phyloP scores from a whole-genome alignment of 305 asterid genomes.

The Fraxinus xanthoxyloides region DNA sequence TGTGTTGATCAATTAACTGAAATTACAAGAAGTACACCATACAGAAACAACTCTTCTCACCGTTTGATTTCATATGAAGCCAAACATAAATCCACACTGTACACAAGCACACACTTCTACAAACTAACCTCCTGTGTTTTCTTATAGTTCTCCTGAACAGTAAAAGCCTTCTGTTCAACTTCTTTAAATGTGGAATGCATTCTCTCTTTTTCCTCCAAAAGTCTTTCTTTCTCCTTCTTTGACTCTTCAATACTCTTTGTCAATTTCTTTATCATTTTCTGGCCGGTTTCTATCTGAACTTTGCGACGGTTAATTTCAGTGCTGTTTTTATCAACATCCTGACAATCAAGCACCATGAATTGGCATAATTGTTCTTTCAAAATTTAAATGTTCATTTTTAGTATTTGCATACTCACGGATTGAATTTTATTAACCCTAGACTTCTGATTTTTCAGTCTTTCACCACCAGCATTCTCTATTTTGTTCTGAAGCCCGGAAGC shows the following conservation, averaged over 20 bases:
- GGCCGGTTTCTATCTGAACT: conserved; percentile 82
- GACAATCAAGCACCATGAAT: conserved; percentile 21
- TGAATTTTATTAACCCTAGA: conserved; percentile 67
- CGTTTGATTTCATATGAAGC: background rate
- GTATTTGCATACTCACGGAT: conserved; percentile 57
- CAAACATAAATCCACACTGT: background rate
- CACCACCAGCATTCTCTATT: conserved; percentile 98
- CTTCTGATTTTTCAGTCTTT: conserved; percentile 69
- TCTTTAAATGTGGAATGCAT: conserved; percentile 64
- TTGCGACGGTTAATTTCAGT: conserved; percentile 83
- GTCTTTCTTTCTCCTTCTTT: conserved; percentile 64
- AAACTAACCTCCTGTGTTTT: conserved; percentile 70
- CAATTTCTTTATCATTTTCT: conserved; percentile 68
- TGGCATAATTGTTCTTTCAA: conserved; percentile 4
- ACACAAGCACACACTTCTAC: background rate
- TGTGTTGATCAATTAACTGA: conserved; percentile 77
- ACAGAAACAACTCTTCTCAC: background rate
- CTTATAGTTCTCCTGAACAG: conserved; percentile 74
- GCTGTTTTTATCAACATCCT: conserved; percentile 79
- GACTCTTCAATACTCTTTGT: conserved; percentile 83
- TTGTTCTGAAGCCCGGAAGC: conserved; percentile 80
- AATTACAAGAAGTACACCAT: conserved; percentile 16
- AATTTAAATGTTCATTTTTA: background rate
- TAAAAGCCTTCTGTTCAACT: conserved; percentile 76
- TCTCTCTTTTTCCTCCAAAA: conserved; percentile 56